phyloP scores from a whole-genome alignment of 2,329 filamentous ascomycete species.

The Phialocephala sp. region DNA sequence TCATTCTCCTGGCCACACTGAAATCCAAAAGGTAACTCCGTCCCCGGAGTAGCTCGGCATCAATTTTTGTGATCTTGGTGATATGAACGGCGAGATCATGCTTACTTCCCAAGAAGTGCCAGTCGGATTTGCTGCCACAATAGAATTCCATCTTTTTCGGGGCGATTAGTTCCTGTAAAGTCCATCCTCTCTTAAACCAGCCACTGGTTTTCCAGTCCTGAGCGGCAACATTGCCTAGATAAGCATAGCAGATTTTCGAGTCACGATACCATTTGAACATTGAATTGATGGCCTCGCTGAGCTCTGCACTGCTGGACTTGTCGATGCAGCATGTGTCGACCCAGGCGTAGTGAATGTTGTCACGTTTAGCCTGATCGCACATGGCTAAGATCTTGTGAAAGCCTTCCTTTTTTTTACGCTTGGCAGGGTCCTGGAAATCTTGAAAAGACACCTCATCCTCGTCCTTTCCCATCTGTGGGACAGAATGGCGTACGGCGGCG shows the following conservation, averaged over 20 bases:
- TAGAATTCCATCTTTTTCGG: constrained; percentile 12
- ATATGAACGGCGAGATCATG: constrained; percentile 3
- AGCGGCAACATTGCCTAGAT: constrained; percentile 19
- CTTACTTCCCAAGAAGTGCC: constrained; percentile 15
- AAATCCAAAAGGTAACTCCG: background rate
- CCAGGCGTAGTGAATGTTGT: constrained; percentile 8
- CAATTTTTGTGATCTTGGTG: constrained; percentile 10
- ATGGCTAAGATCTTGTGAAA: constrained; percentile 4
- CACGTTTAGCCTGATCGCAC: background rate
- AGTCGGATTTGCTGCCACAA: background rate
- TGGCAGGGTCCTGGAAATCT: background rate
- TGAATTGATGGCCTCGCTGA: constrained; percentile 28
- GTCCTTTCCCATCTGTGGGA: constrained; percentile 8
- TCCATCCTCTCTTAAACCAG: constrained; percentile 28
- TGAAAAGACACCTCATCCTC: constrained; percentile 9
- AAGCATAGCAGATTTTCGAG: constrained; percentile 24
- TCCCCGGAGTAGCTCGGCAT: background rate
- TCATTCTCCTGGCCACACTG: constrained; percentile 47
- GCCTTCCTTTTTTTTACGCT: background rate
- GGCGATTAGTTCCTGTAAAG: constrained; percentile 25
- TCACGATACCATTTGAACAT: constrained; percentile 30
- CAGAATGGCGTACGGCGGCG: constrained; percentile 9
- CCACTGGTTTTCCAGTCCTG: constrained; percentile 9
- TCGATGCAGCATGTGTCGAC: constrained; percentile 31
- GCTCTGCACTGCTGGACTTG: constrained; percentile 27